Evolutionary conservation across 805 yeast species (phyloP), one percentile per base, ranked within the genome.

Genomic region (Kurtzmaniella fragi): DNA sequence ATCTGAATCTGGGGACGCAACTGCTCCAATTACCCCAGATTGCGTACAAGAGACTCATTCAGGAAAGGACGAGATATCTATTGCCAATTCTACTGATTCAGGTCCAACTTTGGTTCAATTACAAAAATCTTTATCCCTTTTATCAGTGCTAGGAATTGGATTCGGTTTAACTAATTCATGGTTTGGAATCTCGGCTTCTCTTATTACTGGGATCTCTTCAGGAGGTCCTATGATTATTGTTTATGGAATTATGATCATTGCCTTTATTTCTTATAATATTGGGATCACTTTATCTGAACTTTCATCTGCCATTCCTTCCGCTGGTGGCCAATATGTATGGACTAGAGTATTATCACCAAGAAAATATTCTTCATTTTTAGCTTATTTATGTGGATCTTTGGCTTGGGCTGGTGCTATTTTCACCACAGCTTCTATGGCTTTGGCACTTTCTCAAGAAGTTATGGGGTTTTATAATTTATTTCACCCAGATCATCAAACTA

Each of bases 241-340:
- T 13, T 67, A 64, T 43, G 71, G 71, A 13, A 64, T 67, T 43
- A 53, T 67, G 32, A 67, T 65, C 45, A 62, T 64, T 28, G 59
- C 66, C 5, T 48, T 45, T 41, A 53, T 67, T 33, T 63, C 70
- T 15, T 54, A 57, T 42, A 55, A 62, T 47, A 56, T 67, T 40
- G 71, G 67, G 14, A 56, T 59, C 39, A 57, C 70, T 5, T 57
- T 67, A 31, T 58, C 67, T 3, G 73, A 66, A 44, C 53, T 67
- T 43, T 57, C 70, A 8, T 53, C 61, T 29, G 69, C 71, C 15
- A 63, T 61, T 38, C 70, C 70, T 3, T 56, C 63, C 11, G 70
- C 71, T 17, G 71, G 71, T 2, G 71, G 71, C 41, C 73, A 65
- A 50, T 65, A 67, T 44, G 65, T 60, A 36, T 67, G 71, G 71